Base-by-base conservation (phyloP, 1,284 basidiomycete genomes). In the Exobasidium cylindrosporum region DNA sequence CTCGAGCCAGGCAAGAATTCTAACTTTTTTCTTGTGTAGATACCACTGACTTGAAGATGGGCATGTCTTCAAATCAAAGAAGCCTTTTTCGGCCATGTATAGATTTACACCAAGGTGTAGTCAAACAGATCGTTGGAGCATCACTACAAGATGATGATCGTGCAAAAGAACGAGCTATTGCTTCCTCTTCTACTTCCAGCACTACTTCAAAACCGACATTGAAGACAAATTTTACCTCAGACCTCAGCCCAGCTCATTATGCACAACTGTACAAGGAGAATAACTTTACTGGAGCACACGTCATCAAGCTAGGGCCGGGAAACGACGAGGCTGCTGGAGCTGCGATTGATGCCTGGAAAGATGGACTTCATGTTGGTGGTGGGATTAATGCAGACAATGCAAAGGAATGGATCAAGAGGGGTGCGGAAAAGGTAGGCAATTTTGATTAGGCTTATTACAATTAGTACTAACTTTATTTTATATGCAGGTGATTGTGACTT, bases 121-220 rank as follows among this genome's bases (percentile, higher is more conserved):
- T 99, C 61, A 98, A 98, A 82, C 96, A 99, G 82, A 98, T 99
- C 64, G 92, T 99, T 10, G 96, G 96, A 29, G 92, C 93, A 1
- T 95, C 92, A 0, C 84, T 99, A 31, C 71, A 82, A 21, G 81
- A 86, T 57, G 59, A 60, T 3, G 69, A 69, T 30, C 35, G 26
- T 32, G 50, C 52, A 31, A 21, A 57, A 26, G 23, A 61, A 28
- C 3, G 29, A 14, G 85, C 88, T 6, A 82, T 84, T 21, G 63
- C 58, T 11, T 26, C 53, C n/a, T 32, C 53, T 44, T 50, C 47
- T 13, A 24, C 47, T 26, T 43, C 54, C 14, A 10, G 7, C 10
- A 13, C 54, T n/a, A 5, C 5, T n/a, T 5, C 21, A 30, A n/a
- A 17, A 44, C 32, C 28, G 24, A 82, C 82, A 40, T 85, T 97